Percentiles rank a stretch among this genome's conserved stretches.
Conservation (phyloP, 805 yeast genomes). For the Lipomyces kockii region DNA sequence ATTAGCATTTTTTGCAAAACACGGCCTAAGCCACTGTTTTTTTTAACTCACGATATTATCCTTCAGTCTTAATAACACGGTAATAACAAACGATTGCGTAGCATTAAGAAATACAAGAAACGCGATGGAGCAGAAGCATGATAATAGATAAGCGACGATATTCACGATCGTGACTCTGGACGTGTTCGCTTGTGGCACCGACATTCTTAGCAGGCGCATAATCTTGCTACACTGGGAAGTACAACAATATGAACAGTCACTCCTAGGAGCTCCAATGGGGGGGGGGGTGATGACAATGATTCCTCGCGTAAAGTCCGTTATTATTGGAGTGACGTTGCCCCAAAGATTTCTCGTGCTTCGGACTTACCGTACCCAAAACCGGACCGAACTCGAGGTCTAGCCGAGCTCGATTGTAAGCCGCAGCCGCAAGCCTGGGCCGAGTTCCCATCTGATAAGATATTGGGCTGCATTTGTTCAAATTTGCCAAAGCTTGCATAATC, state of each 20-base stretch:
- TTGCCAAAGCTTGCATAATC: no score
- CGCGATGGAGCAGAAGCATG: constrained; percentile 51
- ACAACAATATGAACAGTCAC: not conserved
- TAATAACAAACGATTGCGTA: constrained; percentile 53
- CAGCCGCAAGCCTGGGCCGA: not conserved
- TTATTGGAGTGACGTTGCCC: no score
- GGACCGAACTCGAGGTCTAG: not conserved
- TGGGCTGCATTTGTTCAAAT: no score
- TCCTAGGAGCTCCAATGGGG: not conserved
- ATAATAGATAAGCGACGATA: constrained; percentile 44
- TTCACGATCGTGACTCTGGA: constrained; percentile 25
- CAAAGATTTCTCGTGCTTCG: no score
- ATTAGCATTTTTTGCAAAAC: not conserved
- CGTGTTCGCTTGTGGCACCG: not conserved
- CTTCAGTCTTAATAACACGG: constrained; percentile 46
- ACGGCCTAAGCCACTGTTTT: not conserved
- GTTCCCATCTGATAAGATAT: not conserved
- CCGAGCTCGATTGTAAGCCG: not conserved
- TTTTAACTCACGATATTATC: constrained; percentile 38
- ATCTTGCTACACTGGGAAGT: not conserved
- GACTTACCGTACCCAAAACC: not conserved
- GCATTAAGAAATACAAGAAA: constrained; percentile 52
- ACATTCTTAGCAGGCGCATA: not conserved
- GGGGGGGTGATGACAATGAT: not conserved
- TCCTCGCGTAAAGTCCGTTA: not conserved